Evolutionary conservation across 768 basidiomycete species (phyloP).

Genomic region (Pulveroboletus sp.): DNA sequence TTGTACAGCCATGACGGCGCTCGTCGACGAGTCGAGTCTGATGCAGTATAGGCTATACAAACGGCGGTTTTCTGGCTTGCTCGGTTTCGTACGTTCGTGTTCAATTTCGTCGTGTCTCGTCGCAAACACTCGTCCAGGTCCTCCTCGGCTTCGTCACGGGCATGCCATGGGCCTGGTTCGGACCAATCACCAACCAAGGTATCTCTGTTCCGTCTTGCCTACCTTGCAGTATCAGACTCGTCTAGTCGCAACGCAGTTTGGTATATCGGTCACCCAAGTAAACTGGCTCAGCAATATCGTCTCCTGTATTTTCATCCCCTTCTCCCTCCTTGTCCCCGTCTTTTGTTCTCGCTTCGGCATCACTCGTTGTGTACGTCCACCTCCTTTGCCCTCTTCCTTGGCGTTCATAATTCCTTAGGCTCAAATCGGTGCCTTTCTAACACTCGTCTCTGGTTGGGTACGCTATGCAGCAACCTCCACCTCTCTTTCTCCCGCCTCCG

Average conservation of each 20-base stretch:
- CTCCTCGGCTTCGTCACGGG: constrained; percentile 60
- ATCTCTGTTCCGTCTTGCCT: constrained; percentile 1
- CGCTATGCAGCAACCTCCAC: constrained; percentile 67
- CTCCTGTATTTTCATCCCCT: constrained; percentile 59
- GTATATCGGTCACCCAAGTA: constrained; percentile 66
- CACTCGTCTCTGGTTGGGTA: constrained; percentile 71
- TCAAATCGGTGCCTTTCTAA: constrained; percentile 49
- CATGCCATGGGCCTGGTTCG: constrained; percentile 81
- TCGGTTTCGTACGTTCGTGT: constrained; percentile 50
- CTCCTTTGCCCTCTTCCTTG: background rate
- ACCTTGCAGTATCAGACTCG: background rate
- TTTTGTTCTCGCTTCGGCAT: constrained; percentile 60
- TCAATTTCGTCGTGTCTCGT: background rate
- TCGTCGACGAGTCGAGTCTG: no score
- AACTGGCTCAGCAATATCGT: constrained; percentile 82
- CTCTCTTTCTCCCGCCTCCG: constrained; percentile 47
- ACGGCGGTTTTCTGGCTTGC: constrained; percentile 61
- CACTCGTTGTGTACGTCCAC: constrained; percentile 55
- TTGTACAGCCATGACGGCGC: no score
- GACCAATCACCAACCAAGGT: constrained; percentile 76
- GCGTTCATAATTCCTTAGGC: constrained; percentile 45
- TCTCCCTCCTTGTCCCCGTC: constrained; percentile 56
- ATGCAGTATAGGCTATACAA: constrained; percentile 62
- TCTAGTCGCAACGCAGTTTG: constrained; percentile 61
- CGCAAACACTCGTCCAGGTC: constrained; percentile 37